Evolutionary conservation across 176 grass and related monocot species (phyloP).

Genomic region (Triticum urartu): DNA sequence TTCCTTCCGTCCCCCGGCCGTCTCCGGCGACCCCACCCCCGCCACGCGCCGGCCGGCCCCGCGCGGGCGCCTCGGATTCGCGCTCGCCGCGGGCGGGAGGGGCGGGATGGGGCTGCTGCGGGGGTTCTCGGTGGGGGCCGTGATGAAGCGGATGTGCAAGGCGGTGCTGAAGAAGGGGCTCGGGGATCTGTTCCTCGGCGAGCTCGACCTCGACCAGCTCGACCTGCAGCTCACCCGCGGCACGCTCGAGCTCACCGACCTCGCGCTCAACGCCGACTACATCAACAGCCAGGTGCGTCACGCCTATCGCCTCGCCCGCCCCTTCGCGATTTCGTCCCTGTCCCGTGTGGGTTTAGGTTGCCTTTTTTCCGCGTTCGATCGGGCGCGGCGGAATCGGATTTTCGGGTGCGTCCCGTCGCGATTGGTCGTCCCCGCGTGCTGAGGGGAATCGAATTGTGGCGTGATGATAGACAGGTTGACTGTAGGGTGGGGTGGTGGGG

Average conservation of each 20-base stretch:
- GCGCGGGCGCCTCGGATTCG: neutral
- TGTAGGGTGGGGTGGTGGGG: neutral
- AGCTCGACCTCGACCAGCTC: conserved; percentile 91
- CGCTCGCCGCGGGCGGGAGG: neutral
- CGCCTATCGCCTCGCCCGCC: neutral
- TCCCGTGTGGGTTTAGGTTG: neutral
- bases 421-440: neutral
- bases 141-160: conserved; percentile 85
- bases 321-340: no score
- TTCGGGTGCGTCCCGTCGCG: neutral
- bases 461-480: neutral
- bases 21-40: neutral
- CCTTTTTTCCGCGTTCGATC: neutral
- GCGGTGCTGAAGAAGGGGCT: conserved; percentile 94
- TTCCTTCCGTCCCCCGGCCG: neutral
- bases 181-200: conserved; percentile 88
- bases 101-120: conserved; percentile 45
- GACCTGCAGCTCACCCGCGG: conserved; percentile 82
- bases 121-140: conserved; percentile 42
- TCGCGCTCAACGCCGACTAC: conserved; percentile 85
- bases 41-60: conserved; percentile 3
- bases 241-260: conserved; percentile 69
- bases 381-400: neutral
- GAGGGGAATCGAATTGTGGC: neutral
- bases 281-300: conserved; percentile 70